phyloP scores from a whole-genome alignment of 2,329 filamentous ascomycete genomes.

The Teratosphaeria viscida region DNA sequence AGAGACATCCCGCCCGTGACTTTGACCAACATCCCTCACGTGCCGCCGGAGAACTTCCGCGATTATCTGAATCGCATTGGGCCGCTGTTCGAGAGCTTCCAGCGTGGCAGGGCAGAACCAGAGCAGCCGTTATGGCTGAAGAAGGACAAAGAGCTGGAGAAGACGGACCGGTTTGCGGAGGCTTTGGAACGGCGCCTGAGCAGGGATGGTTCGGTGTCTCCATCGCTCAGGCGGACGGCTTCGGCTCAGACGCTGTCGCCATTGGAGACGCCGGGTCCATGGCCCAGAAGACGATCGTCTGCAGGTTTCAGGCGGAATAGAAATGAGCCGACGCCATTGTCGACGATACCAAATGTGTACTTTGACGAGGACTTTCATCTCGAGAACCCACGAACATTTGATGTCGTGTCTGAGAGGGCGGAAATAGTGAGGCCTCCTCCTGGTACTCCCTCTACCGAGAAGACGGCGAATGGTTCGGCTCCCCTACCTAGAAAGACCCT shows the following conservation, averaged over 20 bases:
- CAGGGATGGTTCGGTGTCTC: constrained; percentile 24
- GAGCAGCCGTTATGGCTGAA: constrained; percentile 45
- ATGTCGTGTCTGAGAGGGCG: constrained; percentile 89
- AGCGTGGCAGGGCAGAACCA: constrained; percentile 67
- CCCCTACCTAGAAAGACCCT: constrained; percentile 62
- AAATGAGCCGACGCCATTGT: constrained; percentile 72
- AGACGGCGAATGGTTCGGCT: constrained; percentile 47
- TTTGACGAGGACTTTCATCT: constrained; percentile 92
- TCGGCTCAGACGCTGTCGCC: constrained; percentile 37
- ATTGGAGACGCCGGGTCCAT: constrained; percentile 22
- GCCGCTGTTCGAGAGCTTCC: constrained; percentile 77
- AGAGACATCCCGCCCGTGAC: constrained; percentile 89
- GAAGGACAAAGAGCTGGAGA: constrained; percentile 33
- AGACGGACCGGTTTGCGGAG: constrained; percentile 40
- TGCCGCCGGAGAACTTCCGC: constrained; percentile 71
- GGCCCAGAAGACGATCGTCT: constrained; percentile 41
- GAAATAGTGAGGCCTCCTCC: constrained; percentile 73
- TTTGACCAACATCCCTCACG: constrained; percentile 73
- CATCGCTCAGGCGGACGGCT: constrained; percentile 24
- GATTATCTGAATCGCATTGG: constrained; percentile 79
- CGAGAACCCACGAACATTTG: constrained; percentile 92
- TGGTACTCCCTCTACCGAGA: constrained; percentile 32
- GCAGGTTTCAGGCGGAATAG: constrained; percentile 45
- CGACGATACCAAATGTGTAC: constrained; percentile 85
- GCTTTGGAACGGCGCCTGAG: constrained; percentile 34